Base-by-base conservation (phyloP, 345 rosid genomes). In the Arabis alpina region DNA sequence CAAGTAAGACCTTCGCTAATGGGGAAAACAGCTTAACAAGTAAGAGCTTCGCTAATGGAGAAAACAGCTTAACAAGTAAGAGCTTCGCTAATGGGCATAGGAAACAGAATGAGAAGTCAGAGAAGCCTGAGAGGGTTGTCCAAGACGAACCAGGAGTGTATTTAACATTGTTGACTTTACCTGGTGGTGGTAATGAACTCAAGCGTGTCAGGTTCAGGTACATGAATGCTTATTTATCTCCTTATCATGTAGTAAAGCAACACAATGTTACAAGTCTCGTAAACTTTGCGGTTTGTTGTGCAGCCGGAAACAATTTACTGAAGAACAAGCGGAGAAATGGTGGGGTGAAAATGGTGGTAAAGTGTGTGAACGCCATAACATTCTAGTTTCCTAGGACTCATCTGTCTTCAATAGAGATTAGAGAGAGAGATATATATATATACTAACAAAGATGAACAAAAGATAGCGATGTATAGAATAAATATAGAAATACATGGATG, bases 131-230 rank as follows among this genome's bases (percentile, higher is more conserved):
- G 64, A 58, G 79, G 50, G 85, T 87, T 30, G 75, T 90, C 63
- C 98, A 88, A 70, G 88, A 80, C 67, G 96, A 87, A 81, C 90
- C 88, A 4, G 98, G 97, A 12, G 93, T 87, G 54, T 93, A 85
- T 80, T 68, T 88, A 60, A 88, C 96, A 24, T 64, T 90, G 65
- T 71, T 77, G 44, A 56, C 85, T 64, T 74, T 86, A 78, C 89
- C 97, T 13, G 68, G 76, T 58, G 93, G 91, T 71, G 77, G 80
- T 59, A 84, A 84, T 70, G 97, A 90, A 76, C 88, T 93, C 63
- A 88, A 87, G 79, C 85, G 91, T 56, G 87, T 90, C 48, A 87
- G 96, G 50, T 90, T 90, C 87, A 90, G 97, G 97, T 90, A 84
- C 40, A 54, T 51, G 54, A 16, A 51, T 48, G 58, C 24, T 6